phyloP scores from a whole-genome alignment of 1,284 basidiomycete genomes.

The Schizophyllum amplum region DNA sequence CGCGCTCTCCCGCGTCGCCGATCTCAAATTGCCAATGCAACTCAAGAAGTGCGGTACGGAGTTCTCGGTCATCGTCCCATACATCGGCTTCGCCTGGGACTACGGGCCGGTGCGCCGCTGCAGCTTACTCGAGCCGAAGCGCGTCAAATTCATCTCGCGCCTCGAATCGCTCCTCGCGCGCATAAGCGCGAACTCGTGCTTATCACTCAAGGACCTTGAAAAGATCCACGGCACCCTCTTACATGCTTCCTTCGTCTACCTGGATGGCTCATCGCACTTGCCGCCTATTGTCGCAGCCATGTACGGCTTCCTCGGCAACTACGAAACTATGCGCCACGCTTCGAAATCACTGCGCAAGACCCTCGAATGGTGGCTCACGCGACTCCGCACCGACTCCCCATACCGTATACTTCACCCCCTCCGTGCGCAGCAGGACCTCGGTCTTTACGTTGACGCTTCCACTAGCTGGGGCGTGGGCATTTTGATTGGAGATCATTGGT shows the following conservation, averaged over 20 bases:
- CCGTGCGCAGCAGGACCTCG: slow-evolving; percentile 7
- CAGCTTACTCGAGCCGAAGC: slow-evolving; percentile 12
- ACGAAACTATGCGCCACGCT: neutral
- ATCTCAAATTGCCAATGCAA: slow-evolving; percentile 9
- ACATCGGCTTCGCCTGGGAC: slow-evolving; percentile 17
- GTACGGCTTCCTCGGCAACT: neutral
- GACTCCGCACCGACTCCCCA: slow-evolving; percentile 1
- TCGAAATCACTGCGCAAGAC: slow-evolving; percentile 9
- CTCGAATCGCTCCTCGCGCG: slow-evolving; percentile 4
- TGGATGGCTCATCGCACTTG: slow-evolving; percentile 4
- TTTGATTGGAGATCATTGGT: slow-evolving; percentile 11
- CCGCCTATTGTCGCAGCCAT: slow-evolving; percentile 13
- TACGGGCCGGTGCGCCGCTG: slow-evolving; percentile 3
- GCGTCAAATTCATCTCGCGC: slow-evolving; percentile 13
- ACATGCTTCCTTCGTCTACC: slow-evolving; percentile 13
- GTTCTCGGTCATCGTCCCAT: slow-evolving; percentile 6
- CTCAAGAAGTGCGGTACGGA: slow-evolving; percentile 7
- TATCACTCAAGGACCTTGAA: slow-evolving; percentile 1
- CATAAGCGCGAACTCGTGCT: neutral
- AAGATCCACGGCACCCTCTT: slow-evolving; percentile 14
- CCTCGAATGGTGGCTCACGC: slow-evolving; percentile 19
- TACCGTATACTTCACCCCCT: slow-evolving; percentile 6
- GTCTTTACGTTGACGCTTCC: slow-evolving; percentile 19
- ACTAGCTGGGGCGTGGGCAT: slow-evolving; percentile 24
- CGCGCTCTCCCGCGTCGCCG: neutral